Base-by-base conservation (phyloP, 192 early-diverging fungal species). In the Anaeromyces robustus region DNA sequence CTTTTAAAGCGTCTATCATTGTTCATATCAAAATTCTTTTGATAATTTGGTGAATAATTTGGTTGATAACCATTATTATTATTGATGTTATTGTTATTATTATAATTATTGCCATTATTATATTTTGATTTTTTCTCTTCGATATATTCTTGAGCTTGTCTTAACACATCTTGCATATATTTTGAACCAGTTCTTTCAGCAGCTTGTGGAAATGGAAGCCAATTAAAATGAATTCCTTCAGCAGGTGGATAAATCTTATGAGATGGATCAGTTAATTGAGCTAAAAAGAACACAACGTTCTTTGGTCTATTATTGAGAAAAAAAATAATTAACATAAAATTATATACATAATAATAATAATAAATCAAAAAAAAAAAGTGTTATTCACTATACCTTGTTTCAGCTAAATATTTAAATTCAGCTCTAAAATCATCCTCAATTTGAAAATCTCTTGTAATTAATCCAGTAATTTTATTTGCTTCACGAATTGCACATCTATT, bases 151-250 rank as follows among this genome's bases (percentile, higher is more conserved):
- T 90, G 85, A 1, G 95, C 92, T 80, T 90, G 85, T n/a, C 85
- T 87, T 79, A 96, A 86, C 13, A 94, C 90, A 79, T 95, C 90
- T 85, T 96, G 94, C 94, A 96, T 96, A 83, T 86, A 93, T 81
- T 90, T 90, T 84, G 90, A 95, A 34, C 90, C 82, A 1, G 85
- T 88, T 81, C 92, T 94, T 37, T 94, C 93, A 5, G 85, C 81
- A 0, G 94, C 94, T 78, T 86, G 85, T 31, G 92, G 87, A 13
- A 92, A 83, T 29, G 87, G 80, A 83, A 90, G 90, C 95, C 95
- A 96, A 59, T 86, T 84, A 59, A 92, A 87, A 85, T 94, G 89
- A 30, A 95, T 81, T 19, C 93, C 94, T 68, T 90, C 89, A 28
- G 90, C 90, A 29, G 87, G 87, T 43, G 90, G 88, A 77, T 87